These are phyloP conservation scores for Ceratobasidium sp. DNA, from an alignment of 1,284 basidiomycete species.

Conservation along the genomic window DNA sequence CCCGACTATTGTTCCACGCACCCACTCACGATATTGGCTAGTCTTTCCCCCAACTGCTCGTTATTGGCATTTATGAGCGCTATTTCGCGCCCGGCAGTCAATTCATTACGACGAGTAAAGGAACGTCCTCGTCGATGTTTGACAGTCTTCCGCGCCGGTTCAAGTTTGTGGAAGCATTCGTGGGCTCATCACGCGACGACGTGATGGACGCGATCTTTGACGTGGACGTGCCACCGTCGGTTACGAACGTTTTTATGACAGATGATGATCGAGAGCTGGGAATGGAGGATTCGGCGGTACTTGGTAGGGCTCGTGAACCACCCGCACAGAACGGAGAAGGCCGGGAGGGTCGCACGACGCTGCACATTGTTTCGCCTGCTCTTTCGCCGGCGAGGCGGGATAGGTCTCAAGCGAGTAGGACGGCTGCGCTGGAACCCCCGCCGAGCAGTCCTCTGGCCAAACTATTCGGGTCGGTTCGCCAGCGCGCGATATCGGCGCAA, in stretches of 20 bases:
- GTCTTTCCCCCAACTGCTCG: conserved; percentile 83
- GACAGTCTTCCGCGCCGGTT: conserved; percentile 74
- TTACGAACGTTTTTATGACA: conserved; percentile 36
- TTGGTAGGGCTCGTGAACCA: conserved; percentile 36
- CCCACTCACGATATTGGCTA: conserved; percentile 51
- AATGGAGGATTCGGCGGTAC: conserved; percentile 36
- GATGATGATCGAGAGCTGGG: conserved; percentile 19
- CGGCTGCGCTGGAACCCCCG: conserved; percentile 28
- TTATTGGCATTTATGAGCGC: conserved; percentile 86
- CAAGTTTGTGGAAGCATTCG: conserved; percentile 74
- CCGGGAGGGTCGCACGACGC: conserved; percentile 1
- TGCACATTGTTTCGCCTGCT: not conserved
- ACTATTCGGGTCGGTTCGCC: conserved; percentile 61
- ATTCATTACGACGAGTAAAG: conserved; percentile 66
- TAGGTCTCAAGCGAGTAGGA: conserved; percentile 50
- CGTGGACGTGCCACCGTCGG: conserved; percentile 60
- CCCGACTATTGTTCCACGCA: conserved; percentile 41
- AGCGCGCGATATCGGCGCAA: conserved; percentile 56
- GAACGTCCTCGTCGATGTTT: conserved; percentile 65
- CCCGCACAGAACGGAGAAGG: conserved; percentile 19
- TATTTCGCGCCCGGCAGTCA: conserved; percentile 67
- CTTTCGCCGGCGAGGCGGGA: conserved; percentile 44
- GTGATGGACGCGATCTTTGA: conserved; percentile 84
- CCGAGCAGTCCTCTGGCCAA: conserved; percentile 67
- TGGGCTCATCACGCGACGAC: conserved; percentile 73